Conservation (phyloP, 495 filamentous ascomycete genomes). For the Neurospora sp. region DNA sequence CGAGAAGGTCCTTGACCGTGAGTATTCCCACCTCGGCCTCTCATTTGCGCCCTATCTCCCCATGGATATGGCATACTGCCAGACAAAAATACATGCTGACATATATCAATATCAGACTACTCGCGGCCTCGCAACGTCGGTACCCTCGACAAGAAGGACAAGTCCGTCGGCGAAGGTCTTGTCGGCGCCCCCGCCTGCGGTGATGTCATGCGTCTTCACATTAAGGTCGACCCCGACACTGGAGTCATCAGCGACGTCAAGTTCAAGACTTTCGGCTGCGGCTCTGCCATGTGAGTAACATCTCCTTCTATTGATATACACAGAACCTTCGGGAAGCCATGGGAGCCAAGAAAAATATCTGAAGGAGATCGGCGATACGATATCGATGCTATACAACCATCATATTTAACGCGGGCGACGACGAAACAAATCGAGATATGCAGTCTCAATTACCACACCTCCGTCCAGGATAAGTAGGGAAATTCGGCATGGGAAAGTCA, state of each 20-base stretch:
- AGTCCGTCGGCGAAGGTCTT: slow-evolving; percentile 90
- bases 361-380: not conserved
- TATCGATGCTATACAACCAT: not conserved
- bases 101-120: slow-evolving; percentile 50
- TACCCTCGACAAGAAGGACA: slow-evolving; percentile 74
- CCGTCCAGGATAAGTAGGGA: not conserved
- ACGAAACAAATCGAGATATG: not conserved
- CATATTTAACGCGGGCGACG: not conserved
- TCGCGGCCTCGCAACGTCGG: slow-evolving; percentile 89
- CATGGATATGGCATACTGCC: not conserved
- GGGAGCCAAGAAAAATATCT: not conserved
- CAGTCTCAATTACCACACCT: not conserved
- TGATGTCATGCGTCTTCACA: slow-evolving; percentile 99
- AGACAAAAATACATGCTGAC: slow-evolving; percentile 2
- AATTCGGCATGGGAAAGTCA: not conserved
- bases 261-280: slow-evolving; percentile 90
- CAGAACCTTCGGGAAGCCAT: not conserved
- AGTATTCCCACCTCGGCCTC: not conserved
- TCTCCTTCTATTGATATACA: not conserved
- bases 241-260: slow-evolving; percentile 90
- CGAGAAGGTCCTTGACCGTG: slow-evolving; percentile 63
- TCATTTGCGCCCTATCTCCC: not conserved
- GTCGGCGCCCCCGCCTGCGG: slow-evolving; percentile 91
- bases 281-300: slow-evolving; percentile 61
- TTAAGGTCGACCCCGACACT: slow-evolving; percentile 82